Base-by-base conservation (phyloP, 352 stramenopile genomes). In the Saprolegnia parasitica region DNA sequence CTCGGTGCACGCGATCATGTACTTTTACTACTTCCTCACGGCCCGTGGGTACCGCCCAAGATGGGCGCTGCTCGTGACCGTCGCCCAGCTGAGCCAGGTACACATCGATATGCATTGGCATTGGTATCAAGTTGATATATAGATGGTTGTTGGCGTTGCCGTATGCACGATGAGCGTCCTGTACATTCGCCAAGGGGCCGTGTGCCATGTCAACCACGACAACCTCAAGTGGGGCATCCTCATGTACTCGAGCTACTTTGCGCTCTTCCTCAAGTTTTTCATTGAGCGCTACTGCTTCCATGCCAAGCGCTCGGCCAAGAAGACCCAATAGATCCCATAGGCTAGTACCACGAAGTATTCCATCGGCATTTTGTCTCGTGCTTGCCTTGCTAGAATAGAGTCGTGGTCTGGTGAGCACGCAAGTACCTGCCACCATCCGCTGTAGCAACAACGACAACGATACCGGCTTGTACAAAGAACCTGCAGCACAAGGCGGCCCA, bases 1-100 rank as follows among this genome's bases (percentile, higher is more conserved):
- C 83, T 88, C 81, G 60, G 96, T 99, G 49, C 96, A 99, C 77
- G 90, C 93, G 23, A 81, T 98, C 74, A 99, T 99, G 96, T 99
- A 99, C 80, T 94, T 91, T 55, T 98, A 98, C 83, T 98, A 98
- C 77, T 97, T 93, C 64, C 81, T 98, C 58, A 91, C 83, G 56
- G 90, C 91, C 20, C 68, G 92, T 55, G 83, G 84, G 61, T 91
- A 82, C 74, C 86, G 85, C 60, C 86, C 86, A 29, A 78, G 74
- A 21, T 93, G 85, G 80, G 83, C 85, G 1, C 77, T 80, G 58
- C 77, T 88, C 15, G 86, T 98, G 64, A 98, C 92, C 9, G 80
- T 97, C 54, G 79, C 86, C 62, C 93, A 98, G 76, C 83, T 98
- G 3, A 61, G 45, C n/a, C 62, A 68, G 62, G 62, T 68, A 39